phyloP scores from a whole-genome alignment of 2,329 filamentous ascomycete species.

The Aspergillus hortae region DNA sequence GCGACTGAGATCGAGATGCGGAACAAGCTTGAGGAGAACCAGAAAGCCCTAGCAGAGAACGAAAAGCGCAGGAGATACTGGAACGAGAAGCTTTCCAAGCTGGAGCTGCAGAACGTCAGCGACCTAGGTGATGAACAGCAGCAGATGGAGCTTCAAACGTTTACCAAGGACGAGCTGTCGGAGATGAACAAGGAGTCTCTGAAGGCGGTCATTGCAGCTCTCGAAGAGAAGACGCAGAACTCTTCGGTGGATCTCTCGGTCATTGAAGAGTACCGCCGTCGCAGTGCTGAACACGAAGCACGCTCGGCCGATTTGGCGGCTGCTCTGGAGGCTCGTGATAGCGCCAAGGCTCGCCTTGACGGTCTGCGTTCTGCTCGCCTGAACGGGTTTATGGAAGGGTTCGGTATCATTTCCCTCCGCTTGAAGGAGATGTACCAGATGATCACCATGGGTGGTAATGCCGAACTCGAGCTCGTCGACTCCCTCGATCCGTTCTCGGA shows the following conservation, averaged over 20 bases:
- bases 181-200: conserved; percentile 61
- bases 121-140: conserved; percentile 60
- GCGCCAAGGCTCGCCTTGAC: conserved; percentile 87
- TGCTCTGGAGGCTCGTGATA: conserved; percentile 74
- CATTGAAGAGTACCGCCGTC: conserved; percentile 79
- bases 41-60: conserved; percentile 83
- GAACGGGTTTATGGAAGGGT: conserved; percentile 98
- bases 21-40: conserved; percentile 94
- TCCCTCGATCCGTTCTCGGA: conserved; percentile 94
- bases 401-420: conserved; percentile 86
- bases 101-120: conserved; percentile 75
- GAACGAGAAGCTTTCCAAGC: conserved; percentile 83
- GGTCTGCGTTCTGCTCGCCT: conserved; percentile 85
- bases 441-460: conserved; percentile 99
- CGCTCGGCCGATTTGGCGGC: conserved; percentile 79
- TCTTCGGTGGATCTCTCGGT: conserved; percentile 86
- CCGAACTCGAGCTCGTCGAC: conserved; percentile 94
- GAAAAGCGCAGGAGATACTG: conserved; percentile 80
- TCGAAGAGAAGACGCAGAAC: conserved; percentile 76
- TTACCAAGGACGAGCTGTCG: conserved; percentile 67
- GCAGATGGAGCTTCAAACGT: conserved; percentile 61
- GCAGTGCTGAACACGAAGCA: conserved; percentile 75
- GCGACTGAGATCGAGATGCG: conserved; percentile 96
- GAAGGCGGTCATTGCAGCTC: conserved; percentile 61
- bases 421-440: conserved; percentile 99